A percentile compares a stretch with the other conserved stretches of the same genome.
Conservation (phyloP, 129 eudicot genomes). For the Tagetes patula region DNA sequence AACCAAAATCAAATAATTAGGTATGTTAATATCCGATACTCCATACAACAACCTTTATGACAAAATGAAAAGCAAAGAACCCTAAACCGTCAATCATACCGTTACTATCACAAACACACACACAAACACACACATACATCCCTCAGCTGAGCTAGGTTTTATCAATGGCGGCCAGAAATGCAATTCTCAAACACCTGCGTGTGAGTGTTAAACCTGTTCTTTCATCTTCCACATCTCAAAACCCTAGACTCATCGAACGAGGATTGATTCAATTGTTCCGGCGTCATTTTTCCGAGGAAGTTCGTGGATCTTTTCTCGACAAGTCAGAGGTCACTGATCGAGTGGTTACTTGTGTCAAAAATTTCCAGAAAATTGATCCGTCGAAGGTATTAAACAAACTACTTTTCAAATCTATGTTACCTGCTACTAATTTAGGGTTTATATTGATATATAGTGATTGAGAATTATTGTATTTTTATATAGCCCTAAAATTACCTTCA, state of each 20-base stretch:
- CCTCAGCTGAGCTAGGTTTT: constrained; percentile 12
- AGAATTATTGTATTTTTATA: background rate
- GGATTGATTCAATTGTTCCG: constrained; percentile 42
- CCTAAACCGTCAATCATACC: constrained; percentile 28
- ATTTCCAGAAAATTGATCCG: constrained; percentile 89
- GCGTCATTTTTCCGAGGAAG: constrained; percentile 71
- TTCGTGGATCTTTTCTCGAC: constrained; percentile 77
- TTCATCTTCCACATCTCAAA: constrained; percentile 31
- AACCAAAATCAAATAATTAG: too few species aligned
- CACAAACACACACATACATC: constrained; percentile 18
- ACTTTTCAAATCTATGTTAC: background rate
- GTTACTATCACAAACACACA: constrained; percentile 18
- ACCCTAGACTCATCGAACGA: constrained; percentile 41
- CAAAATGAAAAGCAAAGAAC: constrained; percentile 15
- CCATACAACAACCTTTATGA: too few species aligned
- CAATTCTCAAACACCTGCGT: constrained; percentile 67
- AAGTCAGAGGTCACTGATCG: constrained; percentile 92
- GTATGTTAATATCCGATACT: too few species aligned
- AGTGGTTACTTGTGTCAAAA: constrained; percentile 63
- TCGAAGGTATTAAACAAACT: constrained; percentile 57
- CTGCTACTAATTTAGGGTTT: constrained; percentile 11
- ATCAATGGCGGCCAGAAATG: constrained; percentile 70
- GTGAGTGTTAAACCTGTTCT: constrained; percentile 42
- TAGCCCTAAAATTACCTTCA: too few species aligned
- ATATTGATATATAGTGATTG: background rate